A percentile compares a stretch with the other conserved stretches of the same genome.
These are phyloP conservation scores for Orychophragmus violaceus DNA, from an alignment of 345 rosid species.

Conservation along the genomic window DNA sequence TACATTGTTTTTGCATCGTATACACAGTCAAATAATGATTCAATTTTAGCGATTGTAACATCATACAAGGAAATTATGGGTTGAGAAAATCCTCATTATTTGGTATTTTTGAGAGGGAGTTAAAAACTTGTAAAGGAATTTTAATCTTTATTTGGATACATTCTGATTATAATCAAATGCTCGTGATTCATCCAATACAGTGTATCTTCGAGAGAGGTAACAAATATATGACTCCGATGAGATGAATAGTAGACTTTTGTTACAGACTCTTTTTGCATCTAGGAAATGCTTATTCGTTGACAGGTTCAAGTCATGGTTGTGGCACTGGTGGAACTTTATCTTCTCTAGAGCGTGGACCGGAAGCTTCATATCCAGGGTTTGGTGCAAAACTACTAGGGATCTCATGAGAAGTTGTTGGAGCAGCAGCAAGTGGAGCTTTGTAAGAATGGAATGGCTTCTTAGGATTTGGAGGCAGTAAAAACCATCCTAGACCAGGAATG, in stretches of 20 bases:
- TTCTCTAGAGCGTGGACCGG: slow-evolving; percentile 30
- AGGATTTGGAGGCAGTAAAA: slow-evolving; percentile 38
- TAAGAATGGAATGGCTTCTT: slow-evolving; percentile 15
- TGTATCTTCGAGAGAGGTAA: not conserved
- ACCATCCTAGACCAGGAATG: slow-evolving; percentile 54
- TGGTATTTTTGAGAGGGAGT: too few species aligned
- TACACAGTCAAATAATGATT: slow-evolving; percentile 15
- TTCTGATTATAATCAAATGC: not conserved
- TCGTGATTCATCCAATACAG: not conserved
- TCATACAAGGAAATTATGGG: not conserved
- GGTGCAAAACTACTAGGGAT: slow-evolving; percentile 39
- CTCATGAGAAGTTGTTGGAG: not conserved
- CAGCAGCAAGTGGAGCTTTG: not conserved
- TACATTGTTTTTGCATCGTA: slow-evolving; percentile 44
- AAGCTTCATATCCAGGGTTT: slow-evolving; percentile 51
- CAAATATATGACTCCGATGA: not conserved
- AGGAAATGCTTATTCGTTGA: slow-evolving; percentile 3
- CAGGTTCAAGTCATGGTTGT: slow-evolving; percentile 32
- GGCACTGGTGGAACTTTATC: slow-evolving; percentile 27
- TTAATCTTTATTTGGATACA: not conserved
- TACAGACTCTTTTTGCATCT: not conserved
- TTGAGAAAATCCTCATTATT: too few species aligned
- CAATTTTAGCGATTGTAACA: not conserved
- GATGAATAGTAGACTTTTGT: not conserved
- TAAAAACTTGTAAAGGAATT: too few species aligned